Base-by-base conservation (phyloP, 148 eudicot genomes). In the Rhododendron mucronatum region DNA sequence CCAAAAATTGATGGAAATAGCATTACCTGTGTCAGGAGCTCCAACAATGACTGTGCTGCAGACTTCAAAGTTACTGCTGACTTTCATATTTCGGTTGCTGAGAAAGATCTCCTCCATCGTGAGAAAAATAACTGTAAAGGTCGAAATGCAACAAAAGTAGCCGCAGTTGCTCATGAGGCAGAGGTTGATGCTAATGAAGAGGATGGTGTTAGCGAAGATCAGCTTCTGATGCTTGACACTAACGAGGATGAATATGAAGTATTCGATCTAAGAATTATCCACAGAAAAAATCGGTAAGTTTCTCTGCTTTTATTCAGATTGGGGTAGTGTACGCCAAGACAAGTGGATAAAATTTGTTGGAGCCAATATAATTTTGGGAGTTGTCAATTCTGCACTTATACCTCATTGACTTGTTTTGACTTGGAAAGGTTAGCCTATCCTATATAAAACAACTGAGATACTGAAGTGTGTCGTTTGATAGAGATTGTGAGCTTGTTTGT, bases 201-300 rank as follows among this genome's bases (percentile, higher is more conserved):
- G 76, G 94, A 91, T 33, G 90, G 57, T 77, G 81, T 86, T 33
- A 78, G 84, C 33, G 87, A 87, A 1, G 94, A 92, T 78, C 95
- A 94, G 82, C 86, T 90, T 85, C 88, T 91, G 7, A 85, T 87
- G 20, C 84, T 86, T 88, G 93, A 91, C 78, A 45, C 87, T 55
- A 88, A 87, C 45, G 98, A 92, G 77, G 95, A 94, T 74, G 98
- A 94, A 39, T 93, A 92, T 87, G 98, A 97, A 90, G 93, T 94
- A 69, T 97, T 97, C 59, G 65, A 93, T 81, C 89, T 97, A 69
- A 93, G 98, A 90, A 93, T 97, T 88, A 89, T 97, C 87, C 99
- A 97, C 91, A 88, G 99, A 86, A 95, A 95, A 87, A 97, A 97
- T 93, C 94, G 96, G 99, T 97, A 82, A 73, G 81, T 63, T 55